A percentile compares a stretch with the other conserved stretches of the same genome.
phyloP scores from a whole-genome alignment of 257 asterid species.

The Euphrasia confusa region DNA sequence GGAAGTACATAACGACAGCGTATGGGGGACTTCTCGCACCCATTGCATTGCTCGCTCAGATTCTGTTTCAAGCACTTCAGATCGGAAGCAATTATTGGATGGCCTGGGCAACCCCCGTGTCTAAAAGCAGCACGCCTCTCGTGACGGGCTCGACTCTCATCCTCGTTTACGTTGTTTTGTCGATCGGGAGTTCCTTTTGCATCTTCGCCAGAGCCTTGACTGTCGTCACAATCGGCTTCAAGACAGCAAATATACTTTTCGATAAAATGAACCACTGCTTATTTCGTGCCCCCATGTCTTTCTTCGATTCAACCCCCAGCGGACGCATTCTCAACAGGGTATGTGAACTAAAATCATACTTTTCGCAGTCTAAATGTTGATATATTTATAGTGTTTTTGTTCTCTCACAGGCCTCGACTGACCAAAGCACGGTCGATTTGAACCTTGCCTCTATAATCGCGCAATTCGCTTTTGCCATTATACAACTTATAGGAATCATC shows the following conservation, averaged over 20 bases:
- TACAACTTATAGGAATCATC: conserved; percentile 66
- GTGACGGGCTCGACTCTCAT: conserved; percentile 67
- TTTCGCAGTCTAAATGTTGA: neutral
- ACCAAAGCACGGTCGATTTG: conserved; percentile 75
- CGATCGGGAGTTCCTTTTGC: conserved; percentile 66
- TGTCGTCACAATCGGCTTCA: conserved; percentile 52
- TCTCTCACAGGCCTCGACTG: conserved; percentile 68
- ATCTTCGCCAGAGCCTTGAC: conserved; percentile 52
- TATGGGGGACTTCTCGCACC: conserved; percentile 89
- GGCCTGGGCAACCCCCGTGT: conserved; percentile 97
- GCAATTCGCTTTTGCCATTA: conserved; percentile 54
- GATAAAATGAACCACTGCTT: conserved; percentile 63
- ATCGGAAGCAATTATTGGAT: conserved; percentile 96
- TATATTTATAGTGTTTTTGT: neutral
- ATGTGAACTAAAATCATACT: conserved; percentile 33
- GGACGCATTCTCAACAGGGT: conserved; percentile 87
- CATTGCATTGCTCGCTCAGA: conserved; percentile 56
- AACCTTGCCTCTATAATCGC: conserved; percentile 48
- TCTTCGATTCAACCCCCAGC: conserved; percentile 95
- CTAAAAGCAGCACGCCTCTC: conserved; percentile 47
- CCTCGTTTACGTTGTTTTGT: conserved; percentile 57
- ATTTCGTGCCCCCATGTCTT: conserved; percentile 94
- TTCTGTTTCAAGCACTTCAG: conserved; percentile 62
- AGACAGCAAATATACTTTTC: conserved; percentile 72
- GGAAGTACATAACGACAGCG: conserved; percentile 75